Conservation (phyloP, 2,329 filamentous ascomycete genomes). For the Penicillium oxalicum region DNA sequence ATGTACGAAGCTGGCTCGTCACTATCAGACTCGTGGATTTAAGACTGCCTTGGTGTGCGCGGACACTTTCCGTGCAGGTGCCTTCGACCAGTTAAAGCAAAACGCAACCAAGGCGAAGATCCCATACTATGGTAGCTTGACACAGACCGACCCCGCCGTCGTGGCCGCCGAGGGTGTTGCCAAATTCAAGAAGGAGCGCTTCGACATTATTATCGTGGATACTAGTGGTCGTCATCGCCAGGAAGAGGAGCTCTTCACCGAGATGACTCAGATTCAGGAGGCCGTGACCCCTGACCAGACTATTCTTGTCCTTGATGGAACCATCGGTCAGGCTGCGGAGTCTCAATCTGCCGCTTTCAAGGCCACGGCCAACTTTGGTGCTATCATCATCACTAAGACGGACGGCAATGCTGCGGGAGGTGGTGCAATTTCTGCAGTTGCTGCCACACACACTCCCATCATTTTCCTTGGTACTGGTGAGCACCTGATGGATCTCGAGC, state of each 20-base stretch:
- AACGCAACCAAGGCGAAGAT: constrained; percentile 99
- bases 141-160: constrained; percentile 88
- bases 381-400: constrained; percentile 98
- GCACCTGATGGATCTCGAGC: constrained; percentile 90
- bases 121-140: constrained; percentile 94
- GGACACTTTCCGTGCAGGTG: constrained; percentile 96
- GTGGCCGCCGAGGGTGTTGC: constrained; percentile 95
- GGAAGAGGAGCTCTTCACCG: constrained; percentile 88
- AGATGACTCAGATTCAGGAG: constrained; percentile 94
- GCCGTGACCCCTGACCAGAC: constrained; percentile 92
- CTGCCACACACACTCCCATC: constrained; percentile 92
- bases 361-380: constrained; percentile 90
- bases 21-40: constrained; percentile 92
- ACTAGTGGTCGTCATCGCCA: constrained; percentile 93
- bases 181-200: constrained; percentile 97
- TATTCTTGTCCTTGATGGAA: constrained; percentile 95
- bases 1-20: constrained; percentile 91
- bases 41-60: constrained; percentile 91
- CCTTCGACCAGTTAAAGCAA: constrained; percentile 97
- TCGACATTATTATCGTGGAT: constrained; percentile 98
- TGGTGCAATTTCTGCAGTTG: constrained; percentile 95
- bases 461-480: constrained; percentile 98
- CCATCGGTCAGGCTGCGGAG: constrained; percentile 93
- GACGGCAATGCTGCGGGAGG: constrained; percentile 93
- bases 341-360: constrained; percentile 95